Evolutionary conservation across 2,329 filamentous ascomycete genomes (phyloP).

Genomic region (Trichoderma endophyticum): DNA sequence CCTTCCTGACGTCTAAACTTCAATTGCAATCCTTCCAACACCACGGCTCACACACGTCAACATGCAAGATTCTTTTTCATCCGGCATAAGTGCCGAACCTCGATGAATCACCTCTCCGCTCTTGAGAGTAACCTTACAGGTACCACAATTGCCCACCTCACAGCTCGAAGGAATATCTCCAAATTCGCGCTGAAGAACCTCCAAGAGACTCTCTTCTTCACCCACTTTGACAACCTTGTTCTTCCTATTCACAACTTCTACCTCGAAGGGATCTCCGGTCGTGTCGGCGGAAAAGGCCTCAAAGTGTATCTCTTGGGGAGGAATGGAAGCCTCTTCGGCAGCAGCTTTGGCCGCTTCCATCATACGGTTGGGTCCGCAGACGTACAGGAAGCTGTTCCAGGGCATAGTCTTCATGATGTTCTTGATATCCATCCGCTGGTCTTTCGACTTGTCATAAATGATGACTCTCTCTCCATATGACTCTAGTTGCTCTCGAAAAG

Average conservation of each 20-base stretch:
- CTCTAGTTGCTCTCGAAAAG: constrained; percentile 50
- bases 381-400: constrained; percentile 58
- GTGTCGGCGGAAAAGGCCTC: constrained; percentile 56
- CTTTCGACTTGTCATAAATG: constrained; percentile 52
- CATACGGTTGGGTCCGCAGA: constrained; percentile 57
- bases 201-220: constrained; percentile 48
- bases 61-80: constrained; percentile 45
- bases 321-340: constrained; percentile 42
- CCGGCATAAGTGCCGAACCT: constrained; percentile 45
- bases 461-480: constrained; percentile 40
- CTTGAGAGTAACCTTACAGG: constrained; percentile 45
- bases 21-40: constrained; percentile 46
- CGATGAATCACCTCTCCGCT: constrained; percentile 47
- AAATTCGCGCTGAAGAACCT: constrained; percentile 44
- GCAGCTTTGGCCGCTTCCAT: constrained; percentile 49
- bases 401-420: constrained; percentile 47
- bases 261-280: constrained; percentile 59
- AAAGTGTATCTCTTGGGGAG: constrained; percentile 53
- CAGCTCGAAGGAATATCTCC: constrained; percentile 47
- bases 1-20: not conserved
- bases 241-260: constrained; percentile 43
- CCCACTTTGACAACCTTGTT: constrained; percentile 44
- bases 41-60: constrained; percentile 53
- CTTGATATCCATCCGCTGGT: constrained; percentile 51
- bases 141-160: constrained; percentile 54